Percentiles rank a stretch among this genome's conserved stretches.
Evolutionary conservation across 371 early-diverging fungal species (phyloP).

Genomic region (Mucor velutinosus): DNA sequence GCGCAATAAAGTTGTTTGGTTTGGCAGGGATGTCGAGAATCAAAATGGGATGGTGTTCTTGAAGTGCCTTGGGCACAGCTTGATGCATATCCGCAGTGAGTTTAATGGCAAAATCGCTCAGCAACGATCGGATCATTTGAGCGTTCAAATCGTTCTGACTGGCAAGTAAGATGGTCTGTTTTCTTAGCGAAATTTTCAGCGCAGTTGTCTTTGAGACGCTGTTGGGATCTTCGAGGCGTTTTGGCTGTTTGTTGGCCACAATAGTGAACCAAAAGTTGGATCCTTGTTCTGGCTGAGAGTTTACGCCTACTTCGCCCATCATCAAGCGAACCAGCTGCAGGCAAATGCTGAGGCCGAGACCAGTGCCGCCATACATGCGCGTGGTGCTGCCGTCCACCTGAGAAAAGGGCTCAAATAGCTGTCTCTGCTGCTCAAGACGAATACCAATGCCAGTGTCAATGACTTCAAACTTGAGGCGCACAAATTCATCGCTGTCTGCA

Average conservation of each 20-base stretch:
- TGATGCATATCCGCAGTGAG: constrained; percentile 38
- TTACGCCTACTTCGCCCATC: constrained; percentile 58
- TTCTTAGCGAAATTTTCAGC: constrained; percentile 15
- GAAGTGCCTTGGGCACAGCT: constrained; percentile 43
- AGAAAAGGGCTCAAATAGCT: constrained; percentile 63
- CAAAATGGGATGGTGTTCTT: constrained; percentile 41
- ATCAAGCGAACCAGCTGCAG: constrained; percentile 59
- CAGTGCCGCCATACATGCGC: constrained; percentile 65
- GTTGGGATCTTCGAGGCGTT: constrained; percentile 14
- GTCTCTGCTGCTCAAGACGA: constrained; percentile 49
- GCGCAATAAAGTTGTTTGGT: constrained; percentile 37
- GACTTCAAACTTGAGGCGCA: constrained; percentile 52
- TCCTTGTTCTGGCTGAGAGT: constrained; percentile 53
- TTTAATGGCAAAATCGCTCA: constrained; percentile 35
- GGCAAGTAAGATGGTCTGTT: constrained; percentile 40
- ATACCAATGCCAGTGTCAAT: constrained; percentile 70
- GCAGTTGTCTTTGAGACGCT: constrained; percentile 6
- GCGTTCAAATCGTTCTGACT: constrained; percentile 38
- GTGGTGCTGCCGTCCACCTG: constrained; percentile 66
- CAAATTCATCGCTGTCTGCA: constrained; percentile 5
- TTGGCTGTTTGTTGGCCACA: constrained; percentile 30
- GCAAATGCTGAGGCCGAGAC: constrained; percentile 65
- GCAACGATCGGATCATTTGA: constrained; percentile 40
- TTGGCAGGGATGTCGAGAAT: constrained; percentile 49
- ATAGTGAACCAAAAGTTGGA: constrained; percentile 64